phyloP scores from a whole-genome alignment of 495 filamentous ascomycete genomes.

The Hyaloscypha finlandica region DNA sequence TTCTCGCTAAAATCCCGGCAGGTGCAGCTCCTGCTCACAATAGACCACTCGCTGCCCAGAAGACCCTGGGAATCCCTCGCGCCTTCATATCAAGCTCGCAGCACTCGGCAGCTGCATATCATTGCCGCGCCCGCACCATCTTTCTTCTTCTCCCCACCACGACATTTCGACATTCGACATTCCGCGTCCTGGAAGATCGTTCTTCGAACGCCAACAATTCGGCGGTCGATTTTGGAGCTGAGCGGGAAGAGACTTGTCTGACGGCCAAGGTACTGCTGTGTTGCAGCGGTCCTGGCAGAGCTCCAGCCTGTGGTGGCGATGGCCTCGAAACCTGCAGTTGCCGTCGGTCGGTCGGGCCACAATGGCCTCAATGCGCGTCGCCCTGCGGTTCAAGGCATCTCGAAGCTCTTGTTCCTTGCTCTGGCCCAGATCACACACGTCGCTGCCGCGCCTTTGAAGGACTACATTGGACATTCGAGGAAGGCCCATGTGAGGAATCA shows the following conservation, averaged over 20 bases:
- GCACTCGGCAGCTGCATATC: background rate
- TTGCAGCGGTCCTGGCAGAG: background rate
- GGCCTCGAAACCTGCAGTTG: constrained; percentile 20
- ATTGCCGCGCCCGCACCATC: background rate
- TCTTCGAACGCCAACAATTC: background rate
- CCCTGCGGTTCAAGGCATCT: constrained; percentile 47
- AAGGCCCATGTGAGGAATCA: constrained; percentile 18
- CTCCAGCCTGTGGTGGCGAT: constrained; percentile 14
- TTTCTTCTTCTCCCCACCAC: background rate
- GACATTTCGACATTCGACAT: background rate
- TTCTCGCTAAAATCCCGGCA: background rate
- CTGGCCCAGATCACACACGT: constrained; percentile 48
- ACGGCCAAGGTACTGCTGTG: background rate
- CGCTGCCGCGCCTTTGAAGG: constrained; percentile 41
- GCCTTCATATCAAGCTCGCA: background rate
- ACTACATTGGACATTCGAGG: constrained; percentile 21
- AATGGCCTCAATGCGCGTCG: constrained; percentile 44
- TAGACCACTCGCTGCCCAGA: background rate
- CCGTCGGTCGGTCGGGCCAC: constrained; percentile 9
- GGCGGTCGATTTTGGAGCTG: background rate
- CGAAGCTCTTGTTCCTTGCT: constrained; percentile 49
- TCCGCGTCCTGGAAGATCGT: background rate
- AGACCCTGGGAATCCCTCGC: background rate
- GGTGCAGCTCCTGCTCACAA: background rate
- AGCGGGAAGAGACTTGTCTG: background rate